Evolutionary conservation across 2,329 filamentous ascomycete species (phyloP).

Genomic region (Volutella citrinella): DNA sequence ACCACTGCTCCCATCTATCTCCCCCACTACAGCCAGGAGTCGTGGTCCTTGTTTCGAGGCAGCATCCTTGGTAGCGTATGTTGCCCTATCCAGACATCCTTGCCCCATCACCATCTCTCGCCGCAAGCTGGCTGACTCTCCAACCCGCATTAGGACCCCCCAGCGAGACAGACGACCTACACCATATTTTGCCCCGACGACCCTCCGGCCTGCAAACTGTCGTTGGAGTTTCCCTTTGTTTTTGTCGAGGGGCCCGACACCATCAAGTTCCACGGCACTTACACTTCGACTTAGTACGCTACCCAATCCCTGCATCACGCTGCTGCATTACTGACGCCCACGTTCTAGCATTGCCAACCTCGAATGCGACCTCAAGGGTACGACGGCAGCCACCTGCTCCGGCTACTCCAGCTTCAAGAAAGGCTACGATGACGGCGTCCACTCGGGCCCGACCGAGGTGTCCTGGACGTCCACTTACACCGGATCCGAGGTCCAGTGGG

Average conservation of each 20-base stretch:
- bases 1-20: conserved; percentile 45
- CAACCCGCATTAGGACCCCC: conserved; percentile 33
- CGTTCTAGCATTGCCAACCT: conserved; percentile 40
- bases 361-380: conserved; percentile 40
- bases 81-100: no score
- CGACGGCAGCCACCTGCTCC: conserved; percentile 44
- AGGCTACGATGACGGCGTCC: conserved; percentile 35
- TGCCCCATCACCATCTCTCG: no score
- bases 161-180: conserved; percentile 39
- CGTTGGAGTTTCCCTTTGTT: conserved; percentile 45
- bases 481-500: conserved; percentile 42
- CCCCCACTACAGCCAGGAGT: conserved; percentile 39
- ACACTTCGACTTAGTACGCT: conserved; percentile 41
- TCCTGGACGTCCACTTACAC: conserved; percentile 44
- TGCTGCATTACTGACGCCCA: conserved; percentile 5
- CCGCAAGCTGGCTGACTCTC: no score
- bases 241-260: conserved; percentile 45
- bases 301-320: no score
- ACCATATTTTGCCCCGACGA: conserved; percentile 47
- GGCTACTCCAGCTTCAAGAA: conserved; percentile 45
- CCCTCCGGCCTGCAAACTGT: conserved; percentile 40
- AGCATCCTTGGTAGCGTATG: conserved; percentile 44
- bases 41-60: conserved; percentile 44
- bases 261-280: conserved; percentile 41
- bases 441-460: conserved; percentile 42